Base-by-base conservation (phyloP, 2,329 filamentous ascomycete genomes). In the Cytospora mali region DNA sequence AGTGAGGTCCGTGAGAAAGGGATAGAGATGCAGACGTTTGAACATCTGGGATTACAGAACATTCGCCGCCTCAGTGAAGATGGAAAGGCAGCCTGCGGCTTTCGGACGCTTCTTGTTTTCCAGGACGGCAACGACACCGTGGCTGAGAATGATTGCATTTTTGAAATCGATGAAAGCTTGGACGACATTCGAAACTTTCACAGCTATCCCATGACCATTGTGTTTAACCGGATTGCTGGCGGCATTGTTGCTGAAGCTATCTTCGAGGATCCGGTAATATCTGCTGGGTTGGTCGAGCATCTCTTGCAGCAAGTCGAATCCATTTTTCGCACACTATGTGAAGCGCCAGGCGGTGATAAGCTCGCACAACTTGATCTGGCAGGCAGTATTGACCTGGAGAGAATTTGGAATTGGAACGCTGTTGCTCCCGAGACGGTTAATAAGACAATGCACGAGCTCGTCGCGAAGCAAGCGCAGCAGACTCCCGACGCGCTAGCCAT, bases 201-300 rank as follows among this genome's bases (percentile, higher is more conserved):
- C 49, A 52, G 49, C 49, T 23, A 21, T 9, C 49, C 23, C 14
- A 14, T 27, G n/a, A 21, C 25, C n/a, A 21, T 52, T 14, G 25
- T 52, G 83, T 39, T 39, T 18, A 39, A 9, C 10, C 9, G 18
- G 35, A 18, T 10, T 18, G 10, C 7, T 13, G 21, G 21, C 46
- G 7, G 21, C 25, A 7, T 27, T 14, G 21, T 14, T 21, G 14
- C 49, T 10, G 35, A 39, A 39, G 35, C 35, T 9, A 9, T 39
- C 18, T 39, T 39, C 49, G n/a, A 52, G 21, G 25, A 27, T 10
- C 25, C 49, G n/a, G 49, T 27, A 18, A 23, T 4, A 14, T 52
- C 49, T 14, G 14, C 3, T 21, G n/a, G 16, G 49, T 28, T 23
- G n/a, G 25, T 52, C 49, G 28, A 21, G 6, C n/a, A 21, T 14